A percentile compares a stretch with the other conserved stretches of the same genome.
Conservation (phyloP, 495 filamentous ascomycete genomes). For the Xylaria grammica region DNA sequence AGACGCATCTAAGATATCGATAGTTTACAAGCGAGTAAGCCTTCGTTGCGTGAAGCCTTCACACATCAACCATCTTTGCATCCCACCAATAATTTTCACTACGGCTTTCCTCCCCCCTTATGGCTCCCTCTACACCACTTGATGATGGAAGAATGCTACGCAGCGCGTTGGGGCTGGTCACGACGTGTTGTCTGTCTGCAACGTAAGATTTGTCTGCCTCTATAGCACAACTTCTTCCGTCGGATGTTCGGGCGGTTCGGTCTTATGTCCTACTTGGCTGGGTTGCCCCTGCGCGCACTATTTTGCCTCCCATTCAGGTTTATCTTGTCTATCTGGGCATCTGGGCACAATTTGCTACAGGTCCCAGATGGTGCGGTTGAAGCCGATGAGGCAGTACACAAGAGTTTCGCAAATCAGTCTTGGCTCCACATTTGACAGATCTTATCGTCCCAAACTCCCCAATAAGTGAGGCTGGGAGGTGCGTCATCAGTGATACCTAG, state of each 20-base stretch:
- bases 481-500: conserved; percentile 17
- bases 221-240: conserved; percentile 4
- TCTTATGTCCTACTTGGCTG: conserved; percentile 14
- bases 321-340: conserved; percentile 5
- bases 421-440: conserved; percentile 16
- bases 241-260: conserved; percentile 10
- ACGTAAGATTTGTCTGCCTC: background rate
- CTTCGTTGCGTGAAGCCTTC: background rate
- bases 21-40: conserved; percentile 10
- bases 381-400: conserved; percentile 21
- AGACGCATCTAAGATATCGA: conserved; percentile 17
- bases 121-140: conserved; percentile 4
- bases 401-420: conserved; percentile 16
- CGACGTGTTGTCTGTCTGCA: background rate
- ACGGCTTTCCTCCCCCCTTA: background rate
- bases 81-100: conserved; percentile 7
- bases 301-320: conserved; percentile 11
- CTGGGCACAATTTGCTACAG: conserved; percentile 12
- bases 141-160: background rate
- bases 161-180: background rate
- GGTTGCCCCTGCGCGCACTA: conserved; percentile 2
- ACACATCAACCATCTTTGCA: background rate
- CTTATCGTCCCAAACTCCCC: background rate
- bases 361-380: conserved; percentile 18
- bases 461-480: conserved; percentile 7